Evolutionary conservation across 768 basidiomycete genomes (phyloP), one percentile per base, ranked within the genome.

Genomic region (Coprinellus micaceus): DNA sequence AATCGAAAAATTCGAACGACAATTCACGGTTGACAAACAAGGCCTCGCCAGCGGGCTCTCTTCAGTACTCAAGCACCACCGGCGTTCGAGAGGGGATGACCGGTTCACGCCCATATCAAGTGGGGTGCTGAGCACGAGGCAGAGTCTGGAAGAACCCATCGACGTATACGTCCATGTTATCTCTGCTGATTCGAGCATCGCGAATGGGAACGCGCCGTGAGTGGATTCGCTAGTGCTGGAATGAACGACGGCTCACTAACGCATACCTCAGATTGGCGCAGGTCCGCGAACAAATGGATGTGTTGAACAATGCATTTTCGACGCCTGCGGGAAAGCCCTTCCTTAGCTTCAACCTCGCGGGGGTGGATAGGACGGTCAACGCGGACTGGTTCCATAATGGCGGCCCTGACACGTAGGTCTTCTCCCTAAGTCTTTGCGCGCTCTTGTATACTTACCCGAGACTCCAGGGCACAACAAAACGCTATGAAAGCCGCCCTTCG

Each of bases 321-420:
- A 12, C 33, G 41, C 24, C 59, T 69, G 13, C 75, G 75, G 6
- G 33, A 6, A 33, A 33, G 6, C 33, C 6, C 13, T 33, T 6
- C 33, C 56, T 79, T 50, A 63, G 61, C 24, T 80, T 74, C 60
- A 57, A 36, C 1, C 71, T 78, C 19, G 68, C 56, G 3, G 60
- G 60, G 26, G 67, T 70, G 21, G 67, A 63, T n/a, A 68, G 71
- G 47, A 74, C 70, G 4, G 55, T 69, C 19, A 74, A 75, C 57
- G 37, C 64, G 21, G 63, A 71, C 21, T 79, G 77, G 77, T 80
- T 77, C 64, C 66, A 63, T 60, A 60, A 66, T 39, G 74, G 67
- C 39, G 67, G 67, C 9, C 71, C 70, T 7, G 71, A 70, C 70
- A 73, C 71, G 67, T 67, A 61, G 51, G 60, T 41, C 68, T 64